phyloP scores from a whole-genome alignment of 176 grass and related monocot genomes.

The Oryza longistaminata region DNA sequence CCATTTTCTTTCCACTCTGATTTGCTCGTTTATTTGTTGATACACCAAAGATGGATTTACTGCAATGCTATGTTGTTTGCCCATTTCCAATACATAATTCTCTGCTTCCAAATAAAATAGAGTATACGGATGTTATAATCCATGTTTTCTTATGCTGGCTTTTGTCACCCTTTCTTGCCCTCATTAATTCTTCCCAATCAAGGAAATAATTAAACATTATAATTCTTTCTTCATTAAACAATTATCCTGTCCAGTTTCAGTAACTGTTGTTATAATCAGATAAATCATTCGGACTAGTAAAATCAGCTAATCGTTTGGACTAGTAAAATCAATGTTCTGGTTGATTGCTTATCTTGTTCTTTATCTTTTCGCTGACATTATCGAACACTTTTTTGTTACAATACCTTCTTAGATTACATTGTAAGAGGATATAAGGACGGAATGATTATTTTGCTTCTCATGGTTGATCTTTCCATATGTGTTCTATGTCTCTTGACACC shows the following conservation, averaged over 20 bases:
- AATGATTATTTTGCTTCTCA: not conserved
- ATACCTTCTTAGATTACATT: conserved; percentile 8
- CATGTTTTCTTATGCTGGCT: not conserved
- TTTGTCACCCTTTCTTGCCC: not conserved
- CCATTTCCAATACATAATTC: too few relatives aligned
- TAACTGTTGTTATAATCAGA: not conserved
- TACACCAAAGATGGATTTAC: too few relatives aligned
- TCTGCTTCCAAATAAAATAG: too few relatives aligned
- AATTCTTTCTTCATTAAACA: not conserved
- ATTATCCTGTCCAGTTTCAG: not conserved
- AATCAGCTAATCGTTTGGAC: not conserved
- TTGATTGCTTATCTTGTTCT: conserved; percentile 1
- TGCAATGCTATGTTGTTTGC: too few relatives aligned
- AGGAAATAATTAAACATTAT: not conserved
- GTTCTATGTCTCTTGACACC: not conserved
- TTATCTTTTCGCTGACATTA: not conserved
- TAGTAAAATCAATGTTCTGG: conserved; percentile 4
- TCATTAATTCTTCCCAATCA: not conserved
- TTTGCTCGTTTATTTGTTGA: too few relatives aligned
- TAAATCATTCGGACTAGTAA: not conserved
- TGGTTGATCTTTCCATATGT: not conserved
- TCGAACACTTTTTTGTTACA: not conserved
- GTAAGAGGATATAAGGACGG: not conserved
- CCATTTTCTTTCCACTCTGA: too few relatives aligned
- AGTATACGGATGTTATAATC: too few relatives aligned